Base-by-base conservation (phyloP, 805 yeast species). In the Pichia pseudocactophila region DNA sequence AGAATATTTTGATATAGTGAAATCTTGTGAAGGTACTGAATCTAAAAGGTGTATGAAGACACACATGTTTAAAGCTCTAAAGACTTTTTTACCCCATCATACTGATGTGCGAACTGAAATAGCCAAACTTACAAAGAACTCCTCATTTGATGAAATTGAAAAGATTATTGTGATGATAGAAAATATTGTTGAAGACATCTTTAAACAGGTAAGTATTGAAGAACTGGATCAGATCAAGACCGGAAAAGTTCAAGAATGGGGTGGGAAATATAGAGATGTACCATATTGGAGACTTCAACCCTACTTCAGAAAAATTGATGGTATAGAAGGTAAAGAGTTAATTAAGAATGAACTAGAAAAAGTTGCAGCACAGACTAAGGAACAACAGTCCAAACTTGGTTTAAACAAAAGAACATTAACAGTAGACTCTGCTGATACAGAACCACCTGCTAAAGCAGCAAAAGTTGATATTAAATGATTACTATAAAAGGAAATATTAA, bases 201-300 rank as follows among this genome's bases (percentile, higher is more conserved):
- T 69, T 49, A 60, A 61, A 4, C 64, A 73, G 38, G 69, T 66
- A 1, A 68, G 77, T 42, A 77, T 78, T n/a, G 68, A 63, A 4
- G 72, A 70, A 39, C 47, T 70, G 16, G 96, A 87, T 54, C 61
- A 55, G 4, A 70, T 82, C 1, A 64, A 62, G 0, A 66, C 62
- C 7, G 87, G 88, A 0, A 75, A 72, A 7, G 35, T 55, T 1
- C 52, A 56, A 30, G 77, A 78, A 51, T 82, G 94, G 89, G 95
- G 95, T 37, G 95, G 95, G 1, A 53, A 70, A 12, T 90, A 92
- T 59, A 78, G 78, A 58, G 73, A 71, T 4, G 76, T 90, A 13
- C 97, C 98, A 2, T 88, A 82, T 59, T 90, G 97, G 97, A 73
- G 97, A 54, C 80, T 95, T 50, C 98, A 90, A 63, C 98, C 98